phyloP scores from a whole-genome alignment of 257 asterid genomes.

The Penstemon barbatus region DNA sequence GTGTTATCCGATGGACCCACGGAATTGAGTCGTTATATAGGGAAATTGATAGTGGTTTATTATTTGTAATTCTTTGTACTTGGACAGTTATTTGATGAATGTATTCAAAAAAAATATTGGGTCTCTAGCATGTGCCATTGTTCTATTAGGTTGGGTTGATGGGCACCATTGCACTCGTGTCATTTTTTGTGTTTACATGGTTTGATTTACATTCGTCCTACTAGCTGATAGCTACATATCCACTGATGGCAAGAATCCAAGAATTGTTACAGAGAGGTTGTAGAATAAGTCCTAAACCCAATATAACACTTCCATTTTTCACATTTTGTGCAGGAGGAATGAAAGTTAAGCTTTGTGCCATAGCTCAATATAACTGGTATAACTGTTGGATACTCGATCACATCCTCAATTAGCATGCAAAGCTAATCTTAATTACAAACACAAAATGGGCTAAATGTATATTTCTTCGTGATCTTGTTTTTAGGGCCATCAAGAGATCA shows the following conservation, averaged over 20 bases:
- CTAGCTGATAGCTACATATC: slow-evolving; percentile 64
- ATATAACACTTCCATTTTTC: neutral
- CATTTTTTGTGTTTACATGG: slow-evolving; percentile 48
- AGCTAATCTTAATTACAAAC: neutral
- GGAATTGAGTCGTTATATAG: too few relatives aligned
- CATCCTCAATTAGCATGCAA: slow-evolving; percentile 45
- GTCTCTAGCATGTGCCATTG: slow-evolving; percentile 74
- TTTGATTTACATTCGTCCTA: slow-evolving; percentile 48
- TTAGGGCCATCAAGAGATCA: slow-evolving; percentile 63
- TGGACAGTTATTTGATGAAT: too few relatives aligned
- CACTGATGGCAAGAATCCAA: slow-evolving; percentile 45
- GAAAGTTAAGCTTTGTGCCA: slow-evolving; percentile 48
- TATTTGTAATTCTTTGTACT: too few relatives aligned
- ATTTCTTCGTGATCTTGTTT: neutral
- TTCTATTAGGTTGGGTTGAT: slow-evolving; percentile 74
- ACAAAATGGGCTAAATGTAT: neutral
- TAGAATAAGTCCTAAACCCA: slow-evolving; percentile 3
- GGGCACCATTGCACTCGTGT: slow-evolving; percentile 54
- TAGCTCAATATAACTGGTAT: slow-evolving; percentile 63
- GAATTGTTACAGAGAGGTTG: slow-evolving; percentile 53
- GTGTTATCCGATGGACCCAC: too few relatives aligned
- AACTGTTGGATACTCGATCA: slow-evolving; percentile 62
- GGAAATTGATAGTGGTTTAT: too few relatives aligned
- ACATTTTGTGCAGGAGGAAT: slow-evolving; percentile 41
- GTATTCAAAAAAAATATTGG: too few relatives aligned